Percentiles rank a stretch among this genome's conserved stretches.
phyloP scores from a whole-genome alignment of 331 rosid species.

The Acacia pycnantha region DNA sequence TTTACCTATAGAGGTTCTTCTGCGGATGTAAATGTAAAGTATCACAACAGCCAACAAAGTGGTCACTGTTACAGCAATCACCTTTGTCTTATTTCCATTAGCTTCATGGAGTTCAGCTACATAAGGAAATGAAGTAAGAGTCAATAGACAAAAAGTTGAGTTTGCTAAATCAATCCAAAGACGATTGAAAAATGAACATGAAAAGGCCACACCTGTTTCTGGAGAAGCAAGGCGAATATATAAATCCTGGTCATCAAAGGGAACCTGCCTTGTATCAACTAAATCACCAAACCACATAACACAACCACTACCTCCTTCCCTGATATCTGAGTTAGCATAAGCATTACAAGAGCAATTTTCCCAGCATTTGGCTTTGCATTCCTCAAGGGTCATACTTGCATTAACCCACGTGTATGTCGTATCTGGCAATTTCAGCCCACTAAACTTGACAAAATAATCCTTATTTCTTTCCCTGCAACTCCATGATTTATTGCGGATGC shows the following conservation, averaged over 20 bases:
- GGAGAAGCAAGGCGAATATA: background rate
- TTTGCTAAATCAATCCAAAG: no score
- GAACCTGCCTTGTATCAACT: background rate
- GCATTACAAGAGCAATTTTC: background rate
- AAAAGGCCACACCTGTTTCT: background rate
- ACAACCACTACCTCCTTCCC: background rate
- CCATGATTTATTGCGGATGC: constrained; percentile 13
- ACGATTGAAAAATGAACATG: background rate
- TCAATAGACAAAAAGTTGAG: background rate
- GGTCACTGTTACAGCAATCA: background rate
- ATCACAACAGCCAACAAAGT: background rate
- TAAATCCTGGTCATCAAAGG: background rate
- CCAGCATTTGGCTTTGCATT: background rate
- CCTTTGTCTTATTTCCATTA: background rate
- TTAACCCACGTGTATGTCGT: background rate
- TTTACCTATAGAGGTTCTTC: constrained; percentile 31
- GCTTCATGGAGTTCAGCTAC: background rate
- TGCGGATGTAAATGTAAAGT: constrained; percentile 26
- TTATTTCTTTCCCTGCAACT: constrained; percentile 1
- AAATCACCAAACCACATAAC: background rate
- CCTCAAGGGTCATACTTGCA: background rate
- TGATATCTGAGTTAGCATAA: background rate
- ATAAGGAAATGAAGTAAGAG: background rate
- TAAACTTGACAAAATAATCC: background rate
- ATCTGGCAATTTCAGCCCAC: background rate